Percentiles rank a stretch among this genome's conserved stretches.
Evolutionary conservation across 192 early-diverging fungal species (phyloP).

Genomic region (Coemansia brasiliensis): DNA sequence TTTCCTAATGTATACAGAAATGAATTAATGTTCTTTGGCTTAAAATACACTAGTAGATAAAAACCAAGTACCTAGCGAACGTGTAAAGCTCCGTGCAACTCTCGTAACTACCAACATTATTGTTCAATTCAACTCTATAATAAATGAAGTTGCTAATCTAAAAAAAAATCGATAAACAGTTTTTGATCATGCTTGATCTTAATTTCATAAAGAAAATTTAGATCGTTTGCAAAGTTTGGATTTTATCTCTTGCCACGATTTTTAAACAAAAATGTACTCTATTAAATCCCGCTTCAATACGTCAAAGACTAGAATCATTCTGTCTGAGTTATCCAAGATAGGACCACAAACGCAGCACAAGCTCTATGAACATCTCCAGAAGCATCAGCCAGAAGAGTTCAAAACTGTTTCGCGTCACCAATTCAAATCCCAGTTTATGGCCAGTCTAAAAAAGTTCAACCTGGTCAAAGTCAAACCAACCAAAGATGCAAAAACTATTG

Average conservation of each 20-base stretch:
- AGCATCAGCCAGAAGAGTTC: conserved; percentile 30
- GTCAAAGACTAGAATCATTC: conserved; percentile 38
- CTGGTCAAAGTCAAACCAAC: conserved; percentile 27
- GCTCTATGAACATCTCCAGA: conserved; percentile 21
- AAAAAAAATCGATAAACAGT: conserved; percentile 1
- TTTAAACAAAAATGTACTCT: neutral
- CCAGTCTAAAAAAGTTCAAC: conserved; percentile 35
- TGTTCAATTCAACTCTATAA: conserved; percentile 4
- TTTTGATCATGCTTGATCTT: too few relatives aligned
- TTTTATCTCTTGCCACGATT: too few relatives aligned
- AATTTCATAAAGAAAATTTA: neutral
- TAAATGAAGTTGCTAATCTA: neutral
- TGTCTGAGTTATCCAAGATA: conserved; percentile 29
- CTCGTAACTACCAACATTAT: conserved; percentile 3
- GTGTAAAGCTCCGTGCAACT: neutral
- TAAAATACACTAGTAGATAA: neutral
- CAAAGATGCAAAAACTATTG: conserved; percentile 18
- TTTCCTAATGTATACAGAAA: neutral
- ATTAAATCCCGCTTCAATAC: conserved; percentile 11
- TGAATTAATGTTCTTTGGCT: neutral
- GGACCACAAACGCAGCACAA: conserved; percentile 42
- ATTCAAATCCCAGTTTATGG: conserved; percentile 40
- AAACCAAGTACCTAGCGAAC: conserved; percentile 4
- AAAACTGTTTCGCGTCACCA: conserved; percentile 20
- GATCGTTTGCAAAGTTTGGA: neutral